Evolutionary conservation across 106 monocot genomes (phyloP).

Genomic region (Narthecium ossifragum): DNA sequence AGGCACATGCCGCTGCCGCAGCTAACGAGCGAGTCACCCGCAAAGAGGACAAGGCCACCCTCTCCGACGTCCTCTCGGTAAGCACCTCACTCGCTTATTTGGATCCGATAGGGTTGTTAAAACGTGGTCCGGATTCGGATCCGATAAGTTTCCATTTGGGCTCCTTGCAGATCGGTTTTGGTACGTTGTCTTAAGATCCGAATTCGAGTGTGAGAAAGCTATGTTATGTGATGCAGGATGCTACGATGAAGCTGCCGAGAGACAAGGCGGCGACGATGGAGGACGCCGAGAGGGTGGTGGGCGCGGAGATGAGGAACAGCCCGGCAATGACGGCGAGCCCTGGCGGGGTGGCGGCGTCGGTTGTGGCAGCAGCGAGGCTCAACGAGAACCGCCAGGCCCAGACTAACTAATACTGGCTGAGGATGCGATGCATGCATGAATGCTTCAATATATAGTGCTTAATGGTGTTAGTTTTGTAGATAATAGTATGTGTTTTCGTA

Average conservation of each 20-base stretch:
- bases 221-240: slow-evolving; percentile 12
- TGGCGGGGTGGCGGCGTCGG: slow-evolving; percentile 10
- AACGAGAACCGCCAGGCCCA: background rate
- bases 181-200: too few species aligned
- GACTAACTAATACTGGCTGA: too few species aligned
- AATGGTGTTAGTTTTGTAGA: too few species aligned
- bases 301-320: slow-evolving; percentile 17
- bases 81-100: too few species aligned
- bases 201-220: background rate
- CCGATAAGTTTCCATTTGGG: background rate
- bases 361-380: slow-evolving; percentile 19
- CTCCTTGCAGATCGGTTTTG: background rate
- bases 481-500: too few species aligned
- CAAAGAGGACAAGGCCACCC: slow-evolving; percentile 21
- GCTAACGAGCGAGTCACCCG: slow-evolving; percentile 7
- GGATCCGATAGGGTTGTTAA: too few species aligned
- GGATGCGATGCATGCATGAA: too few species aligned
- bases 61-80: slow-evolving; percentile 15
- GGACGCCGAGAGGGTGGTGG: slow-evolving; percentile 33
- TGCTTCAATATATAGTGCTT: too few species aligned
- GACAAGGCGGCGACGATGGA: slow-evolving; percentile 33
- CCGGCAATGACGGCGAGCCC: background rate
- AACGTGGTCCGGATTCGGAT: too few species aligned
- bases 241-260: slow-evolving; percentile 17
- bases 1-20: slow-evolving; percentile 25